Evolutionary conservation across 345 rosid species (phyloP).

Genomic region (Excoecaria agallocha): DNA sequence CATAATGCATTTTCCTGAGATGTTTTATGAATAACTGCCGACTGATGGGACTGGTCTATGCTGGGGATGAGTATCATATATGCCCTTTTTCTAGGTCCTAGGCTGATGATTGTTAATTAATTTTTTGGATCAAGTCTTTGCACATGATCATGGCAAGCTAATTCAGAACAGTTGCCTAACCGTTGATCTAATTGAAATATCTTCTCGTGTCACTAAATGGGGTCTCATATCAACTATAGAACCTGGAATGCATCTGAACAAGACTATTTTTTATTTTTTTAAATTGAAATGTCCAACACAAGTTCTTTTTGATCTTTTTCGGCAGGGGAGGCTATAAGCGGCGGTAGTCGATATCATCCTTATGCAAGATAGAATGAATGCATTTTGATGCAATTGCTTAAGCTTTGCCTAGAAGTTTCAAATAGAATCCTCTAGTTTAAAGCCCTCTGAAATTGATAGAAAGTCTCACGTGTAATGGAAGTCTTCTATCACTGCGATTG

Average conservation of each 20-base stretch:
- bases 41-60: neutral
- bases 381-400: constrained; percentile 38
- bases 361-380: constrained; percentile 64
- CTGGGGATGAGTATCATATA: neutral
- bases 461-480: constrained; percentile 40
- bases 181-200: neutral
- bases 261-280: too few relatives aligned
- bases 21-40: neutral
- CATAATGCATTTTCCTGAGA: neutral
- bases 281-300: constrained; percentile 18
- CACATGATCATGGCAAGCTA: neutral
- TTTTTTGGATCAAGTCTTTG: neutral
- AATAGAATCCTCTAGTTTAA: constrained; percentile 41
- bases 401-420: constrained; percentile 46
- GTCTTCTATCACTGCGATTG: constrained; percentile 32
- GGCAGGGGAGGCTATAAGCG: constrained; percentile 85
- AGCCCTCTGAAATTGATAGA: constrained; percentile 41
- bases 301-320: constrained; percentile 91
- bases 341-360: constrained; percentile 97
- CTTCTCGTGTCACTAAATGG: neutral
- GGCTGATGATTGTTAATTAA: neutral
- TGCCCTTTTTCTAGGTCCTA: neutral
- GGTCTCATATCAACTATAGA: neutral
- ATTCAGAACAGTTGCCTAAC: neutral
- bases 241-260: neutral